These are phyloP conservation scores for Hypoxylon perforatum DNA, from an alignment of 495 filamentous ascomycete species.

Conservation along the genomic window DNA sequence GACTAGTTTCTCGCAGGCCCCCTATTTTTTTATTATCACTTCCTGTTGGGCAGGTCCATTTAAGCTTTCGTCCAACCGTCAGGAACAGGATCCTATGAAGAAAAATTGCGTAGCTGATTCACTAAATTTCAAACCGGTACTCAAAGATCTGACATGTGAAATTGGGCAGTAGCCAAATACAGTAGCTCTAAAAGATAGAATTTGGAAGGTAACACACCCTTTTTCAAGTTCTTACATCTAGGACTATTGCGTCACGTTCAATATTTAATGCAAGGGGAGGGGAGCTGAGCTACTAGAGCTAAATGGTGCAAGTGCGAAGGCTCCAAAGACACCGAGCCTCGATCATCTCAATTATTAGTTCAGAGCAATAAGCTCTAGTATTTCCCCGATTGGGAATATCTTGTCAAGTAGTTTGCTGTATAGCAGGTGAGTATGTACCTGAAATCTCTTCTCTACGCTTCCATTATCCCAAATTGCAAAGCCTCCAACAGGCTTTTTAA, in stretches of 20 bases:
- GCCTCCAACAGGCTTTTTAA: conserved; percentile 18
- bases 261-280: no score
- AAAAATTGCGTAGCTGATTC: neutral
- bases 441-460: conserved; percentile 19
- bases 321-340: conserved; percentile 9
- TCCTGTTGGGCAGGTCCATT: conserved; percentile 11
- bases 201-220: no score
- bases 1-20: conserved; percentile 2
- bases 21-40: conserved; percentile 17
- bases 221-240: no score
- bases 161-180: neutral
- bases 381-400: conserved; percentile 24
- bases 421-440: conserved; percentile 26
- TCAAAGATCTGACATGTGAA: neutral
- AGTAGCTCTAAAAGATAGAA: neutral
- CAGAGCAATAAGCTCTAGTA: conserved; percentile 9
- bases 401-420: conserved; percentile 30
- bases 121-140: neutral
- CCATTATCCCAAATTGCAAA: conserved; percentile 29
- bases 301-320: conserved; percentile 2
- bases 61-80: conserved; percentile 3
- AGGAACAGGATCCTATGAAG: neutral
- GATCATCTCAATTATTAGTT: conserved; percentile 38
- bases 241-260: conserved; percentile 3
- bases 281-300: no score